These are phyloP conservation scores for Aaosphaeria arxii DNA, from an alignment of 2,329 filamentous ascomycete species.

Conservation along the genomic window DNA sequence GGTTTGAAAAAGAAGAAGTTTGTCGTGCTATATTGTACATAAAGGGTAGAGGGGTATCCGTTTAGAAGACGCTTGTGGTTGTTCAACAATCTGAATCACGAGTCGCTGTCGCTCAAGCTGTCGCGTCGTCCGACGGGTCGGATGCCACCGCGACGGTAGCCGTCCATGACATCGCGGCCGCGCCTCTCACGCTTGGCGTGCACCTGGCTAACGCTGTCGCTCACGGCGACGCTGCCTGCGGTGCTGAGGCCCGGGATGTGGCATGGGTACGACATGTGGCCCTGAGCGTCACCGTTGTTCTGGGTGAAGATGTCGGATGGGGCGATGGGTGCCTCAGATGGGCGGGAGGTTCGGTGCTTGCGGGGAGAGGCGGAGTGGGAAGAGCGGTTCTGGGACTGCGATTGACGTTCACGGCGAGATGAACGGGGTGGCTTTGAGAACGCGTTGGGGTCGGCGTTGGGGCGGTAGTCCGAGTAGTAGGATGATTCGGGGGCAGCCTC, in stretches of 20 bases:
- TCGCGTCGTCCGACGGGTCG: conserved; percentile 45
- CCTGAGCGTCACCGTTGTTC: conserved; percentile 38
- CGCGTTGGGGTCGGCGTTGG: conserved; percentile 30
- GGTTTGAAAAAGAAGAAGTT: too few species aligned
- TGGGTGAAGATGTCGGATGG: conserved; percentile 38
- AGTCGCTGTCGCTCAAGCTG: conserved; percentile 54
- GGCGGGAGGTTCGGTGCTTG: conserved; percentile 31
- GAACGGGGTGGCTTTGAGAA: conserved; percentile 8
- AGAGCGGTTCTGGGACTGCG: conserved; percentile 14
- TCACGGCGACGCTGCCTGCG: conserved; percentile 31
- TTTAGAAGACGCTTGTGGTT: too few species aligned
- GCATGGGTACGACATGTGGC: conserved; percentile 56
- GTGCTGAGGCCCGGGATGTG: conserved; percentile 53
- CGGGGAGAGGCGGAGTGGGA: conserved; percentile 30
- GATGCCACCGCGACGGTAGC: conserved; percentile 40
- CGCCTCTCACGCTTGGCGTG: conserved; percentile 30
- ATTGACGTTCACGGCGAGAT: conserved; percentile 2
- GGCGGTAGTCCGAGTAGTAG: conserved; percentile 42
- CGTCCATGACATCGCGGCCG: conserved; percentile 42
- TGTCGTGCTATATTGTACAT: too few species aligned
- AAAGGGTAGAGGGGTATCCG: too few species aligned
- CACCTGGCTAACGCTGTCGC: conserved; percentile 40
- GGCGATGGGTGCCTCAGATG: conserved; percentile 8
- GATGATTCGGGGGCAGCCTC: conserved; percentile 26
- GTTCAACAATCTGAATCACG: not conserved